Evolutionary conservation across 805 yeast species (phyloP).

Genomic region (Yamadazyma insecticola): DNA sequence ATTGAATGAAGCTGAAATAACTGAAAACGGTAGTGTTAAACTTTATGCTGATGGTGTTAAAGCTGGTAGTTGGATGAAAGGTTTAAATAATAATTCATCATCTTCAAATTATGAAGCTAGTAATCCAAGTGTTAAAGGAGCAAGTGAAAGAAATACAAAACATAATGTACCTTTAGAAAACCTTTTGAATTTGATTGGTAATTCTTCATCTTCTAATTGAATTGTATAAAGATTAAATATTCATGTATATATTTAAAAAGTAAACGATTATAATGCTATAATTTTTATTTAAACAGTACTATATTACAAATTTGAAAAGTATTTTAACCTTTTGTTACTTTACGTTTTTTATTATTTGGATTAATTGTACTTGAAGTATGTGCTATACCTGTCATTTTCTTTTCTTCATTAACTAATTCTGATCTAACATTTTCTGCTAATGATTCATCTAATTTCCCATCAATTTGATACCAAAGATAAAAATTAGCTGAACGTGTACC

Average conservation of each 20-base stretch:
- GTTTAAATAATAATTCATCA: slow-evolving; percentile 1
- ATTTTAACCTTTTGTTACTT: slow-evolving; percentile 10
- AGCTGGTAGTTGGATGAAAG: slow-evolving; percentile 37
- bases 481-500: slow-evolving; percentile 61
- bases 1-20: slow-evolving; percentile 34
- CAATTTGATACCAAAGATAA: slow-evolving; percentile 80
- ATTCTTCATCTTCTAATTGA: no score
- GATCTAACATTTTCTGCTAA: slow-evolving; percentile 61
- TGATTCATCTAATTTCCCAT: slow-evolving; percentile 64
- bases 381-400: slow-evolving; percentile 31
- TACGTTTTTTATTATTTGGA: slow-evolving; percentile 27
- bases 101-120: slow-evolving; percentile 21
- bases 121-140: slow-evolving; percentile 26
- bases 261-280: background rate
- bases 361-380: slow-evolving; percentile 10
- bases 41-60: slow-evolving; percentile 37
- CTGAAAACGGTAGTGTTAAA: slow-evolving; percentile 32
- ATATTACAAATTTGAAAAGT: background rate
- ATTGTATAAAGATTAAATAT: slow-evolving; percentile 1
- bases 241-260: background rate
- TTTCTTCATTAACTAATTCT: slow-evolving; percentile 53
- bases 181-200: slow-evolving; percentile 20
- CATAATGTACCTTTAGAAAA: slow-evolving; percentile 23
- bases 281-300: background rate
- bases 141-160: slow-evolving; percentile 31